phyloP scores from a whole-genome alignment of 2,329 filamentous ascomycete genomes.

The Sporothrix protearum region DNA sequence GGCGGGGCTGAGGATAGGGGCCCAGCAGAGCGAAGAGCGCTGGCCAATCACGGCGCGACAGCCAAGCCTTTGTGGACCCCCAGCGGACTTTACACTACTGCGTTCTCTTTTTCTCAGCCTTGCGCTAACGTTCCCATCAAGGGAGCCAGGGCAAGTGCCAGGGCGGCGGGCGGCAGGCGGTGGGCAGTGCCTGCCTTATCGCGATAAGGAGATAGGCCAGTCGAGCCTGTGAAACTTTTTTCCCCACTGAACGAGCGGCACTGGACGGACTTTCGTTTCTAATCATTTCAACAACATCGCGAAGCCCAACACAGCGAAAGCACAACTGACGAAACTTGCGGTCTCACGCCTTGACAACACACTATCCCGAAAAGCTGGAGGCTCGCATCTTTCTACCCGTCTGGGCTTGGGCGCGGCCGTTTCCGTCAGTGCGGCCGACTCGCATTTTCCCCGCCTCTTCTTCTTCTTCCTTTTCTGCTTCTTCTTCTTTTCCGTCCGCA shows the following conservation, averaged over 20 bases:
- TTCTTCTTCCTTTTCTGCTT: neutral
- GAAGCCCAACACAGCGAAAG: neutral
- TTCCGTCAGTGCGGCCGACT: neutral
- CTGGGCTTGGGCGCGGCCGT: conserved; percentile 17
- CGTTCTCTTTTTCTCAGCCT: conserved; percentile 22
- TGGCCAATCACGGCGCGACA: conserved; percentile 7
- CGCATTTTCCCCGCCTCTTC: neutral
- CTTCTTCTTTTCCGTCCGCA: neutral
- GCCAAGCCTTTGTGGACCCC: neutral
- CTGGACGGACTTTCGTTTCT: neutral
- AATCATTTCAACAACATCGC: neutral
- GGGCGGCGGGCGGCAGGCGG: neutral
- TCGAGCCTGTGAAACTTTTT: conserved; percentile 11
- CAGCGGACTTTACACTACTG: neutral
- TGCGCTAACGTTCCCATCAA: conserved; percentile 19
- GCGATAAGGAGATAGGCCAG: conserved; percentile 21
- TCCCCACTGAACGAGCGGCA: neutral
- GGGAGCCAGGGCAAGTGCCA: neutral
- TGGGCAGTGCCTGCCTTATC: conserved; percentile 18
- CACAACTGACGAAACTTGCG: neutral
- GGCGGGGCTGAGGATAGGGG: conserved; percentile 18
- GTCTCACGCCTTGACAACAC: neutral
- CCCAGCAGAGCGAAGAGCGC: neutral
- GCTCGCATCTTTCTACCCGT: neutral
- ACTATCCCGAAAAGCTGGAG: conserved; percentile 21